phyloP scores from a whole-genome alignment of 805 yeast species.

The Saccharomycopsis babjevae region DNA sequence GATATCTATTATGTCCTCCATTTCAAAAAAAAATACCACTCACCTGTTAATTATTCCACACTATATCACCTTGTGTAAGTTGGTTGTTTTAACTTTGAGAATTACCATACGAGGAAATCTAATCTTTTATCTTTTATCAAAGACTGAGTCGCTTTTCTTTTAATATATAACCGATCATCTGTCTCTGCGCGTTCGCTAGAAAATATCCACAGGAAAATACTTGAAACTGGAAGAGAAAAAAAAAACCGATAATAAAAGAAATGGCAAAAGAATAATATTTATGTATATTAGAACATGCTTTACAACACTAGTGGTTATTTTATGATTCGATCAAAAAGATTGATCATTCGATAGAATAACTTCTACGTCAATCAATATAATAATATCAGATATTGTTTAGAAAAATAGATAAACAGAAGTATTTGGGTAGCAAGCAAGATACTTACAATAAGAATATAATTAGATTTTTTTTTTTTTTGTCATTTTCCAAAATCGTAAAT shows the following conservation, averaged over 20 bases:
- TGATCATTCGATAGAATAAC: no score
- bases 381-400: not conserved
- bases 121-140: not conserved
- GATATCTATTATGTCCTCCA: not conserved
- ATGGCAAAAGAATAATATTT: not conserved
- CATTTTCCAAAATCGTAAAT: no score
- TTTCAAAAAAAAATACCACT: not conserved
- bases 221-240: not conserved
- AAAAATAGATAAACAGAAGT: not conserved
- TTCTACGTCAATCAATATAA: no score
- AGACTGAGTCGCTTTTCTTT: not conserved
- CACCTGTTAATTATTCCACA: no score
- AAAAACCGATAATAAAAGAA: not conserved
- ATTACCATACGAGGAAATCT: no score
- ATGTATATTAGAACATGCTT: not conserved
- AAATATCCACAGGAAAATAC: not conserved
- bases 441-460: no score
- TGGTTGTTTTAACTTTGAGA: not conserved
- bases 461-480: no score
- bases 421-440: not conserved
- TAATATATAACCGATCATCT: no score
- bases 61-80: no score
- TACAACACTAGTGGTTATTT: not conserved
- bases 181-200: not conserved
- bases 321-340: no score